Evolutionary conservation across 306 rosid genomes (phyloP), one percentile per base, ranked within the genome.

Genomic region (Rubus parviflorus): DNA sequence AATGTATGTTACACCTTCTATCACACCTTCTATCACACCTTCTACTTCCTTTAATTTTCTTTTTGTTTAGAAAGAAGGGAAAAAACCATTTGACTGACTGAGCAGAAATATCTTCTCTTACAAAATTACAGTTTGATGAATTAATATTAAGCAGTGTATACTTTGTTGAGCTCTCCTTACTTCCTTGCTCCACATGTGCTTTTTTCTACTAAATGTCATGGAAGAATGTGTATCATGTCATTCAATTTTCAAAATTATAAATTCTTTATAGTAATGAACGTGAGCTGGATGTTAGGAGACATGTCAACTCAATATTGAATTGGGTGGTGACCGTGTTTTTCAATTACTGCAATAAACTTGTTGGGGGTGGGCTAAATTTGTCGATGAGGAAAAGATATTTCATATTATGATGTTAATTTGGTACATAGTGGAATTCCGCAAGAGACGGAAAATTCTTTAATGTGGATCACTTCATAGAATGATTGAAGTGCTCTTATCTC

Each of bases 1-100:
- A 96, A 92, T 96, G 99, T 96, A 91, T 37, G 79, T 65, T 43
- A 14, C 69, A 63, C 43, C 68, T 53, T 20, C 74, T 58, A 19
- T n/a, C n/a, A n/a, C n/a, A n/a, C n/a, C n/a, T n/a, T n/a, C n/a
- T n/a, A n/a, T n/a, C n/a, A 14, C 69, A 63, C 43, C 68, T 53
- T 20, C 74, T 58, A 19, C 69, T 23, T 56, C 35, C 64, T 58
- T 35, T 12, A 35, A 35, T 11, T 19, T 40, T 3, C 15, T 16
- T 40, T 19, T 56, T 52, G 41, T 25, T 23, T 25, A 4, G 13
- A 60, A 60, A 60, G 65, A 10, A 60, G 40, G 65, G 65, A 37
- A 17, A 76, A 13, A 4, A 71, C 30, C n/a, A 35, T 30, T 20
- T 69, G 1, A 20, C 40, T 63, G 30, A 58, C 20, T 66, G 38